Evolutionary conservation across 1,139 yeast species (phyloP), one percentile per base, ranked within the genome.

Genomic region (Suhomyces ambrosiae): DNA sequence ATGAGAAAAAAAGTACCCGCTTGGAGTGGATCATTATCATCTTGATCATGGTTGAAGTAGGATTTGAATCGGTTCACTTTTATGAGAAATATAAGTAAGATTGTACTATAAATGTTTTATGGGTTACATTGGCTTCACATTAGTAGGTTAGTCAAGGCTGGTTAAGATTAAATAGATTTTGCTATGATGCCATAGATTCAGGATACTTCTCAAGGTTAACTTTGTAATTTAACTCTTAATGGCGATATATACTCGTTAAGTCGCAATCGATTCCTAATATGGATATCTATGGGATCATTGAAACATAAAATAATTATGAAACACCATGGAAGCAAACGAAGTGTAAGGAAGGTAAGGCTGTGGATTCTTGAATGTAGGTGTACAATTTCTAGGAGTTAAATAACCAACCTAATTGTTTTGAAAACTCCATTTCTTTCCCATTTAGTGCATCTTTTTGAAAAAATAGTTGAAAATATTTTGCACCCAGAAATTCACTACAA

Each of bases 21-120:
- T 65, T 89, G 30, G 97, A 89, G 57, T 86, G 95, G 95, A 83
- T 88, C 57, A 87, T 89, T 48, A 87, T 89, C 35, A 68, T 81
- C 30, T 70, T 89, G 47, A 89, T 89, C 44, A 74, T 86, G 73
- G 80, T 89, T 30, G 97, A 89, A 55, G 96, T 89, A 17, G 71
- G 80, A 16, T 86, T 88, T 58, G 97, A 89, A 58, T 63, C 78
- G 3, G 76, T 80, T 47, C 95, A 66, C 44, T 67, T 66, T 42
- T 61, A 60, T 41, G 70, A 63, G 38, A 49, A 54, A 35, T 51
- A 53, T 32, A 27, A 41, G 13, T 40, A 35, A 17, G 32, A 29
- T 8, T 18, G 5, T 18, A 5, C 21, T 5, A n/a, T n/a, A n/a
- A n/a, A 18, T 18, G 5, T 18, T 18, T 18, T 18, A 18, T 8